A percentile compares a stretch with the other conserved stretches of the same genome.
phyloP scores from a whole-genome alignment of 495 filamentous ascomycete genomes.

The Xylaria acuta region DNA sequence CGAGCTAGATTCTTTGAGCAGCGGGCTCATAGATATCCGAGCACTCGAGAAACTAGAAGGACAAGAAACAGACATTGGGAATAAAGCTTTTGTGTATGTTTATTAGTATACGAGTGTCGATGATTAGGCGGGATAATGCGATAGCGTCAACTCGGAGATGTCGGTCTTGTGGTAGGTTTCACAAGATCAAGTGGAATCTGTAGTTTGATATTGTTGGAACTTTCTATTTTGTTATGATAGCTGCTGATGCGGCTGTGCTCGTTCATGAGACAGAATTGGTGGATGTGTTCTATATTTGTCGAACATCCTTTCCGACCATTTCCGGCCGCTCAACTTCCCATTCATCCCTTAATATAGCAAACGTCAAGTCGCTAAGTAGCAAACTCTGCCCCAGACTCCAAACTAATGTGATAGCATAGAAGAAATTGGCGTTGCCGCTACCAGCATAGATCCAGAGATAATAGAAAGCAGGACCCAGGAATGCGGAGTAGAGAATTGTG shows the following conservation, averaged over 20 bases:
- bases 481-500: constrained; percentile 81
- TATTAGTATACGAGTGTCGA: background rate
- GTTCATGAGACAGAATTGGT: background rate
- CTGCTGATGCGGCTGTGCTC: background rate
- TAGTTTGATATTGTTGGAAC: background rate
- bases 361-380: constrained; percentile 79
- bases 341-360: constrained; percentile 88
- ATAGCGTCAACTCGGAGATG: background rate
- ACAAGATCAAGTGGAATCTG: background rate
- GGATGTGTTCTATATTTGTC: constrained; percentile 68
- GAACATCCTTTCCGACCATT: constrained; percentile 82
- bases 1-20: constrained; percentile 8
- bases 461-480: constrained; percentile 94
- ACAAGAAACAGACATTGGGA: constrained; percentile 10
- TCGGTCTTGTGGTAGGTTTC: background rate
- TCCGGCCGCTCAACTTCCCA: constrained; percentile 93
- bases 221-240: constrained; percentile 1
- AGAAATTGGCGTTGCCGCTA: constrained; percentile 98
- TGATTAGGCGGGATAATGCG: background rate
- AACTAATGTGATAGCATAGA: constrained; percentile 97
- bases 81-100: constrained; percentile 18
- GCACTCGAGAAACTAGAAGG: constrained; percentile 2
- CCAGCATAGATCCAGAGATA: constrained; percentile 98
- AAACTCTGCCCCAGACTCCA: constrained; percentile 90
- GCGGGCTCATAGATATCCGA: background rate